Conservation (phyloP, 2,329 filamentous ascomycete species). For the Penicillium sp. region DNA sequence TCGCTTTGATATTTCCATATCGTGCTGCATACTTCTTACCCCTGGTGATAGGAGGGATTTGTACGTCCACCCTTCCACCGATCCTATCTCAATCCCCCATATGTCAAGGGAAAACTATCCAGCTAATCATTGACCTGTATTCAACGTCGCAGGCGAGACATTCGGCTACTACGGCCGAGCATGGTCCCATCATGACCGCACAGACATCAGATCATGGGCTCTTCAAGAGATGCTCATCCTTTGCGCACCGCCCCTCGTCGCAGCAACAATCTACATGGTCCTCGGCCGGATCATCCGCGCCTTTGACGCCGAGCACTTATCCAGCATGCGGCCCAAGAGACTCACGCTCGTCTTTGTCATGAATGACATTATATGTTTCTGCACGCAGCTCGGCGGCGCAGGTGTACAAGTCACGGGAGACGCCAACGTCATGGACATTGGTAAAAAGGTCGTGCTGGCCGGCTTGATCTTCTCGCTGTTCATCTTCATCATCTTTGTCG, state of each 20-base stretch:
- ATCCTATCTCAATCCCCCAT: neutral
- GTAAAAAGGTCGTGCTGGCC: slow-evolving; percentile 22
- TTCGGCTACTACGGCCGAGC: slow-evolving; percentile 35
- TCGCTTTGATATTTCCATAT: slow-evolving; percentile 27
- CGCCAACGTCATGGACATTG: slow-evolving; percentile 14
- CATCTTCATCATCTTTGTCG: slow-evolving; percentile 24
- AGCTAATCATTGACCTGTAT: neutral
- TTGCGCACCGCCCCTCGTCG: slow-evolving; percentile 38
- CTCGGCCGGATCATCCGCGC: slow-evolving; percentile 37
- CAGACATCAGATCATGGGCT: slow-evolving; percentile 26
- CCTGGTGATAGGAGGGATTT: slow-evolving; percentile 32
- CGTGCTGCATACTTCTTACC: slow-evolving; percentile 35
- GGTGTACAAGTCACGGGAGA: slow-evolving; percentile 24
- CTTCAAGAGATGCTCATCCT: slow-evolving; percentile 38
- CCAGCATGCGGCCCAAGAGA: slow-evolving; percentile 29
- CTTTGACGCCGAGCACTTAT: slow-evolving; percentile 31
- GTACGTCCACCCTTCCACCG: slow-evolving; percentile 16
- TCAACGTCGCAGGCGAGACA: slow-evolving; percentile 23
- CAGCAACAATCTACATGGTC: slow-evolving; percentile 35
- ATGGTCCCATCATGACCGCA: slow-evolving; percentile 26
- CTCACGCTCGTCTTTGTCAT: slow-evolving; percentile 36
- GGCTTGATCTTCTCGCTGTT: slow-evolving; percentile 27
- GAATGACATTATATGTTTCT: slow-evolving; percentile 32
- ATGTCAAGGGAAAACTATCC: too few species aligned
- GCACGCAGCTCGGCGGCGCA: slow-evolving; percentile 30